Conservation (phyloP, 2,329 filamentous ascomycete genomes). For the Aspergillus uvarum region DNA sequence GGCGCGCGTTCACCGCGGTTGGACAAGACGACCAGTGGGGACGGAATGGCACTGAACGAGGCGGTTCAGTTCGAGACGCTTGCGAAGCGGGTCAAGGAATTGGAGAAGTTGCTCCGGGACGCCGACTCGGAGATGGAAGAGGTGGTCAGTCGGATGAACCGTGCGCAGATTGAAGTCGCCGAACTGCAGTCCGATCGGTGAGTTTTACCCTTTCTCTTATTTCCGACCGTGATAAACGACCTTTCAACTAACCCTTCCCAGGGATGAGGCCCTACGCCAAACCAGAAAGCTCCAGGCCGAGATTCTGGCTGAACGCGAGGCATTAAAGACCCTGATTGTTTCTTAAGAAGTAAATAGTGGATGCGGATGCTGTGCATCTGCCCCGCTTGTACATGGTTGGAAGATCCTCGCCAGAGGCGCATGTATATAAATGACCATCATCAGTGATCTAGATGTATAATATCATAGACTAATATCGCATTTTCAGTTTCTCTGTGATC, state of each 20-base stretch:
- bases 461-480: background rate
- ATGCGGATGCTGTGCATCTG: slow-evolving; percentile 10
- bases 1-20: slow-evolving; percentile 59
- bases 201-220: slow-evolving; percentile 13
- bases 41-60: slow-evolving; percentile 61
- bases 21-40: slow-evolving; percentile 61
- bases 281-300: slow-evolving; percentile 68
- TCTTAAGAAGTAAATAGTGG: background rate
- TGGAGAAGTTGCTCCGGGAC: slow-evolving; percentile 76
- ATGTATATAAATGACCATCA: slow-evolving; percentile 14
- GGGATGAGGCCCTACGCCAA: slow-evolving; percentile 70
- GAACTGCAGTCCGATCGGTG: slow-evolving; percentile 63
- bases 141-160: slow-evolving; percentile 78
- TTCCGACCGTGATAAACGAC: background rate
- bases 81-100: slow-evolving; percentile 74
- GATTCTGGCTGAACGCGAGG: slow-evolving; percentile 64
- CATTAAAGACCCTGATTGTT: slow-evolving; percentile 53
- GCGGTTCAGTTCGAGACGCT: slow-evolving; percentile 72
- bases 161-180: slow-evolving; percentile 78
- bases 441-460: slow-evolving; percentile 10
- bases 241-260: slow-evolving; percentile 32
- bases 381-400: slow-evolving; percentile 14
- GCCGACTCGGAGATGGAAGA: slow-evolving; percentile 81
- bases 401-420: slow-evolving; percentile 6
- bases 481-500: background rate